These are phyloP conservation scores for Mortierella claussenii DNA, from an alignment of 192 early-diverging fungal genomes.

Conservation along the genomic window DNA sequence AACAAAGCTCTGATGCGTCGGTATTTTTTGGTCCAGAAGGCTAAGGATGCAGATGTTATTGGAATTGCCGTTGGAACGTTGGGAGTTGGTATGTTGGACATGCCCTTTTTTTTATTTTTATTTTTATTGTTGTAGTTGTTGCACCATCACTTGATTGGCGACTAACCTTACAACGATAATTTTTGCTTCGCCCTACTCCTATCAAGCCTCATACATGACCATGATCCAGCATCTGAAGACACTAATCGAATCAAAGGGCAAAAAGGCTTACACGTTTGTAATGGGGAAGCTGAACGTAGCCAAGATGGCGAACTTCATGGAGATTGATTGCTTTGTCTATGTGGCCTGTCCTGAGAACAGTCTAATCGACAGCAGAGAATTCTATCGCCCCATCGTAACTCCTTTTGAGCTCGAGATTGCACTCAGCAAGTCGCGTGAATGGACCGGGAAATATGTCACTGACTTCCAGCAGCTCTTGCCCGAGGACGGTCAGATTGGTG, in stretches of 20 bases:
- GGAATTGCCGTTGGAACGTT: constrained; percentile 97
- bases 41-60: constrained; percentile 90
- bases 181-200: no score
- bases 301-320: constrained; percentile 97
- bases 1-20: constrained; percentile 71
- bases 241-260: constrained; percentile 74
- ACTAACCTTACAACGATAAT: no score
- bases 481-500: constrained; percentile 54
- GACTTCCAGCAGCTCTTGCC: constrained; percentile 73
- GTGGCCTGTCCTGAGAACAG: constrained; percentile 96
- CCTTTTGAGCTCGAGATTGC: constrained; percentile 93
- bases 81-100: constrained; percentile 79
- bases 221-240: constrained; percentile 85
- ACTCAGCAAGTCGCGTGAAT: constrained; percentile 70
- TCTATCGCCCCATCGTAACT: constrained; percentile 92
- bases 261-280: constrained; percentile 87
- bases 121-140: no score
- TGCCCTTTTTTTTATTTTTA: neutral
- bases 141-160: no score
- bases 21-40: constrained; percentile 87
- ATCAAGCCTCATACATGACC: constrained; percentile 82
- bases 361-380: constrained; percentile 91
- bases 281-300: constrained; percentile 96
- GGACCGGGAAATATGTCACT: constrained; percentile 78
- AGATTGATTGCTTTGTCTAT: constrained; percentile 92